Evolutionary conservation across 495 filamentous ascomycete species (phyloP).

Genomic region (Neohortaea acidophila): DNA sequence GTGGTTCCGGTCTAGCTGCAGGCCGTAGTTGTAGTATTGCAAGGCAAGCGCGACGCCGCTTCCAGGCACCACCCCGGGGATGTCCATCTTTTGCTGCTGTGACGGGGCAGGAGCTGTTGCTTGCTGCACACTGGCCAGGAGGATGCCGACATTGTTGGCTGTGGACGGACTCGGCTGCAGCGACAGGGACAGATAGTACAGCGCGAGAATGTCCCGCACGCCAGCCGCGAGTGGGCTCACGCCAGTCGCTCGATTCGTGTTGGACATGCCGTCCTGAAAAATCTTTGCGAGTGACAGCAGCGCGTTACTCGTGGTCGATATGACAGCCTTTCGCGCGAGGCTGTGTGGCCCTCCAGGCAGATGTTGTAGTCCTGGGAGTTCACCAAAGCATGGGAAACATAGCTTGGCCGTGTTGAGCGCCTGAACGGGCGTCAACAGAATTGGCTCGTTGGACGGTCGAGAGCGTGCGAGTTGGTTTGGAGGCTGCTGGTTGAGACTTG

Average conservation of each 20-base stretch:
- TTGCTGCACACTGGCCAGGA: slow-evolving; percentile 87
- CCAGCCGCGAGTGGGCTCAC: slow-evolving; percentile 49
- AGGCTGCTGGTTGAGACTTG: slow-evolving; percentile 17
- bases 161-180: slow-evolving; percentile 94
- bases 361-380: slow-evolving; percentile 68
- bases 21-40: slow-evolving; percentile 87
- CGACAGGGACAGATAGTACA: slow-evolving; percentile 93
- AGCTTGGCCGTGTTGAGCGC: slow-evolving; percentile 72
- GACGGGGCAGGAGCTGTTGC: slow-evolving; percentile 27
- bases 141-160: slow-evolving; percentile 94
- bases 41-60: slow-evolving; percentile 80
- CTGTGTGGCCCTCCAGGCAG: slow-evolving; percentile 43
- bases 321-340: slow-evolving; percentile 59
- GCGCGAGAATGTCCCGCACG: slow-evolving; percentile 81
- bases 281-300: slow-evolving; percentile 93
- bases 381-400: slow-evolving; percentile 64
- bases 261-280: slow-evolving; percentile 91
- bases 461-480: neutral
- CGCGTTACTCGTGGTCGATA: slow-evolving; percentile 91
- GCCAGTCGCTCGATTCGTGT: slow-evolving; percentile 48
- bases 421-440: slow-evolving; percentile 68
- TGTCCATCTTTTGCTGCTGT: slow-evolving; percentile 32
- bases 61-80: slow-evolving; percentile 70
- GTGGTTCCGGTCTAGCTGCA: slow-evolving; percentile 71
- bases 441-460: slow-evolving; percentile 36